phyloP scores from a whole-genome alignment of 2,329 filamentous ascomycete genomes.

The Sporothrix brasiliensis region DNA sequence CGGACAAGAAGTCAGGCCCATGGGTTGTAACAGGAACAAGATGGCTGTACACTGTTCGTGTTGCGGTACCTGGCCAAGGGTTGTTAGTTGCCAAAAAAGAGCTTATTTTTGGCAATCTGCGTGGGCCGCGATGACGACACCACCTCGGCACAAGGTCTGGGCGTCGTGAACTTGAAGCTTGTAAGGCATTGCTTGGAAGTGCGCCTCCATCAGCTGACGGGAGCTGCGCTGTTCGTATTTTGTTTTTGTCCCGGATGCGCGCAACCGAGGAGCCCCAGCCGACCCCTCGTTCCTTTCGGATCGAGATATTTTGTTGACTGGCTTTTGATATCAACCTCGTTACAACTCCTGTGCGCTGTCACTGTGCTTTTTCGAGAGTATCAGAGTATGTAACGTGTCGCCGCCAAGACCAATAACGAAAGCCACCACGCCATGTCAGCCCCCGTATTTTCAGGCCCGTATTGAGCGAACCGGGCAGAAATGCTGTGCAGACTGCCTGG shows the following conservation, averaged over 20 bases:
- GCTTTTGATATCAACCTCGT: background rate
- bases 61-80: slow-evolving; percentile 3
- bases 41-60: background rate
- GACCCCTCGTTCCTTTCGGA: background rate
- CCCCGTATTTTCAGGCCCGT: background rate
- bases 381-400: background rate
- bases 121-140: slow-evolving; percentile 15
- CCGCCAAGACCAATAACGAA: too few species aligned
- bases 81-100: background rate
- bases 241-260: background rate
- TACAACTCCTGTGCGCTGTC: background rate
- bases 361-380: too few species aligned
- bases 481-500: background rate
- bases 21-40: slow-evolving; percentile 4
- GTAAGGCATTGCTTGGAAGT: slow-evolving; percentile 11
- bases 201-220: background rate
- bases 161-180: slow-evolving; percentile 1
- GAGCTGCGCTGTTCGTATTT: background rate
- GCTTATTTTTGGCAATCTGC: background rate
- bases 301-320: background rate
- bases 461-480: slow-evolving; percentile 1
- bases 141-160: background rate
- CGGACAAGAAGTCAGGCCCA: background rate
- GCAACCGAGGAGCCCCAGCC: background rate
- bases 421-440: background rate